A percentile compares a stretch with the other conserved stretches of the same genome.
Conservation (phyloP, 352 stramenopile genomes). For the Pythium scleroteichum region DNA sequence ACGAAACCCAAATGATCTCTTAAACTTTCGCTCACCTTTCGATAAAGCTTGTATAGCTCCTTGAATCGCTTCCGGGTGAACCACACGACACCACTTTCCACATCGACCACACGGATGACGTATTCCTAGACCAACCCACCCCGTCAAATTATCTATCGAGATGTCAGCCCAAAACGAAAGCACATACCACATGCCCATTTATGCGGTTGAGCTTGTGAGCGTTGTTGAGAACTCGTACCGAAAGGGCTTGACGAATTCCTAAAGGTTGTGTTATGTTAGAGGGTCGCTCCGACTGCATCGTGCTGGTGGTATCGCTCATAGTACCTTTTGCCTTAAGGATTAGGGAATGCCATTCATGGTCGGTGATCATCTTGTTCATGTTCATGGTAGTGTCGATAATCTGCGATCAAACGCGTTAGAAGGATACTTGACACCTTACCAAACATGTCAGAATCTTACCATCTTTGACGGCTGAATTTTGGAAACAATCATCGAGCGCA, state of each 20-base stretch:
- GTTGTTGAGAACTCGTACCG: conserved; percentile 77
- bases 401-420: conserved; percentile 26
- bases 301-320: neutral
- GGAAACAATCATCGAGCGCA: conserved; percentile 77
- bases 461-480: conserved; percentile 84
- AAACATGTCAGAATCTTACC: conserved; percentile 36
- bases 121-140: conserved; percentile 68
- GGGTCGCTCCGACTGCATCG: too few species aligned
- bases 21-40: conserved; percentile 51
- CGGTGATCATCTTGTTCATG: conserved; percentile 84
- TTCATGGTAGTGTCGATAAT: conserved; percentile 84
- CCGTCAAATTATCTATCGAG: too few species aligned
- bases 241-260: conserved; percentile 81
- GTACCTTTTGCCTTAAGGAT: conserved; percentile 81
- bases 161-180: too few species aligned
- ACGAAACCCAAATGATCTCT: too few species aligned
- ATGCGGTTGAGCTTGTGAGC: conserved; percentile 47
- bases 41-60: conserved; percentile 81
- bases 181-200: conserved; percentile 70
- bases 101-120: conserved; percentile 80
- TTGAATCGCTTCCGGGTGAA: conserved; percentile 82
- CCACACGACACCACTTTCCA: conserved; percentile 85
- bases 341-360: conserved; percentile 85
- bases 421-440: neutral
- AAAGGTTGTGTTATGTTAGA: neutral